Base-by-base conservation (phyloP, 768 basidiomycete genomes). In the Butyriboletus loyo region DNA sequence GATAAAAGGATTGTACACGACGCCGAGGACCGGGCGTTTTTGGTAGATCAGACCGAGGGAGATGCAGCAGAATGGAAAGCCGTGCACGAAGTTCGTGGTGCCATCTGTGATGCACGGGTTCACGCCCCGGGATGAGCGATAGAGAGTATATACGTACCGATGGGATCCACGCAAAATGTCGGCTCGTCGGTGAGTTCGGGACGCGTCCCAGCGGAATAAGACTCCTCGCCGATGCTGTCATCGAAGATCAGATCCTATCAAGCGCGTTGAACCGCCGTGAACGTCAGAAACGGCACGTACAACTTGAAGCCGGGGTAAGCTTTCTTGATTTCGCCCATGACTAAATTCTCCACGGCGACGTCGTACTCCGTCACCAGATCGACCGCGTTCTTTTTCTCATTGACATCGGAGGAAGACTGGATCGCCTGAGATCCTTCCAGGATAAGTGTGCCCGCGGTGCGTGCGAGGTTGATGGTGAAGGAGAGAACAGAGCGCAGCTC, bases 341-440 rank as follows among this genome's bases (percentile, higher is more conserved):
- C 90, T 41, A 93, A 74, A 54, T 89, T 85, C 70, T 97, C 95
- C 11, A 97, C 95, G 40, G 79, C 83, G 34, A 94, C 86, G 69
- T 98, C 95, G 62, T 91, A 97, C 72, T 95, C 89, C 0, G 95
- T 98, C 24, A 98, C 95, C 30, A 98, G 76, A 72, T 97, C 95
- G 21, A 94, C 92, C 3, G 92, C 82, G 65, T 95, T 97, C 73
- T 91, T 92, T 81, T 97, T 98, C 75, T 89, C 86, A 56, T 80
- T 81, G 32, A 89, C 75, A 60, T 78, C 75, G 0, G 79, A 74
- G 17, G 80, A 74, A 13, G 71, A 74, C 64, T 79, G 84, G 65
- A 91, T 93, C 50, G 79, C 92, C 55, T 80, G 78, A 21, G 84
- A 90, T 52, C 89, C 90, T 64, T 87, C 80, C 1, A 88, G 74